Percentiles rank a stretch among this genome's conserved stretches.
Conservation (phyloP, 495 filamentous ascomycete genomes). For the Emericellopsis terricola region DNA sequence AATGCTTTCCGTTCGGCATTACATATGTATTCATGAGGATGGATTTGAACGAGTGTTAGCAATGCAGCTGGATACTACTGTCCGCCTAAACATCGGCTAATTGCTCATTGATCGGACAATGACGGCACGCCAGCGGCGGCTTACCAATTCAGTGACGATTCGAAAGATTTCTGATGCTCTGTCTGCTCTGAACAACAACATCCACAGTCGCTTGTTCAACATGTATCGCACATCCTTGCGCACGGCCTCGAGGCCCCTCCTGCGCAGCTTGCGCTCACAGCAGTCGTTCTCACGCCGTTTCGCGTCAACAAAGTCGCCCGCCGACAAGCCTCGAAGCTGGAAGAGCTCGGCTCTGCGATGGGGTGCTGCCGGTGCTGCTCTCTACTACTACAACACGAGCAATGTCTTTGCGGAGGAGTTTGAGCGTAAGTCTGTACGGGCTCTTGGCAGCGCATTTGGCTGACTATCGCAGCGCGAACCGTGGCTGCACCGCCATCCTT, state of each 20-base stretch:
- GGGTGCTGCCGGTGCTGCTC: conserved; percentile 53
- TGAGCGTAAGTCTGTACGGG: conserved; percentile 34
- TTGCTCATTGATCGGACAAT: too few relatives aligned
- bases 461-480: conserved; percentile 16
- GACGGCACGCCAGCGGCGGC: too few relatives aligned
- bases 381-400: conserved; percentile 91
- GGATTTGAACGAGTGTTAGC: too few relatives aligned
- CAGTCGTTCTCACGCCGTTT: conserved; percentile 31
- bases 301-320: conserved; percentile 45
- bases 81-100: too few relatives aligned
- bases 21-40: too few relatives aligned
- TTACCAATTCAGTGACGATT: too few relatives aligned
- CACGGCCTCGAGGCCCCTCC: conserved; percentile 1
- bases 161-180: too few relatives aligned
- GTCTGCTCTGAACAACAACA: conserved; percentile 1
- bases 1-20: too few relatives aligned
- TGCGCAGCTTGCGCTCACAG: neutral
- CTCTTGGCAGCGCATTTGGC: too few relatives aligned
- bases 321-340: conserved; percentile 56
- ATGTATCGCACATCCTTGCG: conserved; percentile 44
- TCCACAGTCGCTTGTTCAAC: conserved; percentile 7
- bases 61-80: too few relatives aligned
- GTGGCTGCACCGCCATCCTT: conserved; percentile 19
- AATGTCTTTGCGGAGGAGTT: conserved; percentile 71
- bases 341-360: conserved; percentile 57